phyloP scores from a whole-genome alignment of 495 filamentous ascomycete species.

The Hypomontagnella submonticulosa region DNA sequence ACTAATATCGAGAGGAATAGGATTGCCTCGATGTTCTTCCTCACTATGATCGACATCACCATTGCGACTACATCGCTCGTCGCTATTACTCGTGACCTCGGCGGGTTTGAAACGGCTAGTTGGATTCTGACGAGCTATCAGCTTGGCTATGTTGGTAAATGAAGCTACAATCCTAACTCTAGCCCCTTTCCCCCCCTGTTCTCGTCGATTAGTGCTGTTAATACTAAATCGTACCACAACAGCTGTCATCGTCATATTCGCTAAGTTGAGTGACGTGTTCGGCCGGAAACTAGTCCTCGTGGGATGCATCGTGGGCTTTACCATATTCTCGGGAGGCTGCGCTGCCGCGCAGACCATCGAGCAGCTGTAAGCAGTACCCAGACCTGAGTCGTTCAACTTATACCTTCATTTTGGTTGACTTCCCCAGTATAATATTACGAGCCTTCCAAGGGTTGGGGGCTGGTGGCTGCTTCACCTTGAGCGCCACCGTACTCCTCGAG shows the following conservation, averaged over 20 bases:
- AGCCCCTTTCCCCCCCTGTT: too few relatives aligned
- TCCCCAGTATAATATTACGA: constrained; percentile 49
- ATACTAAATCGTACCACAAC: not conserved
- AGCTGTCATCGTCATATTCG: constrained; percentile 48
- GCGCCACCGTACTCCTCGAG: constrained; percentile 50
- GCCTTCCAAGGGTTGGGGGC: constrained; percentile 58
- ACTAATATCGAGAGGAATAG: constrained; percentile 19
- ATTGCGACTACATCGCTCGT: constrained; percentile 29
- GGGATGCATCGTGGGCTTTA: constrained; percentile 50
- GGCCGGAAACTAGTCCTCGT: constrained; percentile 53
- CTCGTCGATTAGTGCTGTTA: not conserved
- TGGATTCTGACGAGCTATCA: constrained; percentile 50
- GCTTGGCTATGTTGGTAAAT: constrained; percentile 40
- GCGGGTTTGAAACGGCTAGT: constrained; percentile 23
- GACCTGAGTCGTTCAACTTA: not conserved
- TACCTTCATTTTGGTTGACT: too few relatives aligned
- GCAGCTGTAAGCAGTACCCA: constrained; percentile 46
- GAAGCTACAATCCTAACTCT: too few relatives aligned
- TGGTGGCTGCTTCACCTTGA: constrained; percentile 51
- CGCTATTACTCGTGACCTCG: constrained; percentile 32
- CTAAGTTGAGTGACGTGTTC: constrained; percentile 55
- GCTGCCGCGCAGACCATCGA: constrained; percentile 50
- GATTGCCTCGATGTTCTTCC: constrained; percentile 39
- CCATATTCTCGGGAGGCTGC: constrained; percentile 54
- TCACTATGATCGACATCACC: constrained; percentile 32